phyloP scores from a whole-genome alignment of 2,329 filamentous ascomycete genomes.

The Fusarium mexicanum region DNA sequence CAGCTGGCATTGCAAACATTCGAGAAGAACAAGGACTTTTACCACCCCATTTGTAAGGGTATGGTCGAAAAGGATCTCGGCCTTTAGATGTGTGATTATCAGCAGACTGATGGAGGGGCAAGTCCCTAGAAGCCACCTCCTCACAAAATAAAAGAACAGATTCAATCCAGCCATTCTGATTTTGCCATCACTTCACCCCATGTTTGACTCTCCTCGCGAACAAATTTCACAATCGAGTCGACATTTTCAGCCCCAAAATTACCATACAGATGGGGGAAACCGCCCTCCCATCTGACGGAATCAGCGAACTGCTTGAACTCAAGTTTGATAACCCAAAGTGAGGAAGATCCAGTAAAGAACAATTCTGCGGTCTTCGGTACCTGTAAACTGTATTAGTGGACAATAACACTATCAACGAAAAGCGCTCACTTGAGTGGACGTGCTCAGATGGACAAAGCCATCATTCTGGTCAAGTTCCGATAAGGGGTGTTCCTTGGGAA shows the following conservation, averaged over 20 bases:
- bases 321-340: constrained; percentile 64
- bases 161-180: constrained; percentile 54
- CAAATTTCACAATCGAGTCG: constrained; percentile 57
- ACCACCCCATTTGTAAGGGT: constrained; percentile 89
- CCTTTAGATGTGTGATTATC: constrained; percentile 33
- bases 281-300: constrained; percentile 64
- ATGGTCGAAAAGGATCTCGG: constrained; percentile 89
- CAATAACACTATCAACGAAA: not conserved
- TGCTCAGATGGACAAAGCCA: constrained; percentile 71
- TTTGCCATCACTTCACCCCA: constrained; percentile 59
- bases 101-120: not conserved
- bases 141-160: not conserved
- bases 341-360: constrained; percentile 53
- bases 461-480: constrained; percentile 69
- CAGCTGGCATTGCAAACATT: constrained; percentile 83
- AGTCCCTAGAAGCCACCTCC: not conserved
- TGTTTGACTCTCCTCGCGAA: constrained; percentile 52
- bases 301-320: constrained; percentile 56
- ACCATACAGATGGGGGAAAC: constrained; percentile 68
- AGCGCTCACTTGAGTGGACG: constrained; percentile 59
- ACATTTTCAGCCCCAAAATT: constrained; percentile 65
- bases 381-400: constrained; percentile 41
- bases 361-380: constrained; percentile 56
- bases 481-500: constrained; percentile 64
- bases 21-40: constrained; percentile 88